A percentile compares a stretch with the other conserved stretches of the same genome.
phyloP scores from a whole-genome alignment of 306 rosid genomes.

The Bauhinia variegata region DNA sequence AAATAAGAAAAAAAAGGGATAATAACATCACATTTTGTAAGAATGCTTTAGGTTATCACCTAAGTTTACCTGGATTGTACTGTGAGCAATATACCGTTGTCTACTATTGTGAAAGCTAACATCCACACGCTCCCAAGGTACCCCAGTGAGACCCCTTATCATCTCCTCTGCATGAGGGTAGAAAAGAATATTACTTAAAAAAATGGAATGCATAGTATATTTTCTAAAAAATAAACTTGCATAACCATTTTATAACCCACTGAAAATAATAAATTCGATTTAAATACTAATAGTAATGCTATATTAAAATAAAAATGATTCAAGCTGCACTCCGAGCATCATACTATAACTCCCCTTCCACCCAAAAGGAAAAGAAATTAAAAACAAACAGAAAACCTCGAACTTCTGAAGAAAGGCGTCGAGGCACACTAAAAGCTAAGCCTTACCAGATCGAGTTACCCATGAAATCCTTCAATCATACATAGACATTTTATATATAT shows the following conservation, averaged over 20 bases:
- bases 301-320: too few relatives aligned
- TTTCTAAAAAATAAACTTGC: too few relatives aligned
- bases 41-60: neutral
- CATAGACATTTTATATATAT: neutral
- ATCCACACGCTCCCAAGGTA: slow-evolving; percentile 94
- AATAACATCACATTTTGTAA: slow-evolving; percentile 1
- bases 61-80: slow-evolving; percentile 85
- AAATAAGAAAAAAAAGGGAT: neutral
- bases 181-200: slow-evolving; percentile 26
- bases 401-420: neutral
- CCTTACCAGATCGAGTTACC: neutral
- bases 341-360: too few relatives aligned
- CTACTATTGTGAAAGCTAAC: slow-evolving; percentile 85
- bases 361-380: too few relatives aligned
- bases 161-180: slow-evolving; percentile 65
- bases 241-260: neutral
- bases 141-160: slow-evolving; percentile 87
- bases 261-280: neutral
- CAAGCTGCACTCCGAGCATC: too few relatives aligned
- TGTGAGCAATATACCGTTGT: slow-evolving; percentile 86
- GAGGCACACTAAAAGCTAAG: neutral
- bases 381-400: neutral
- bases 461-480: neutral
- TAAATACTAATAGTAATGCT: too few relatives aligned
- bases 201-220: neutral